Percentiles rank a stretch among this genome's conserved stretches.
These are phyloP conservation scores for Russula sp. DNA, from an alignment of 768 basidiomycete genomes.

Conservation along the genomic window DNA sequence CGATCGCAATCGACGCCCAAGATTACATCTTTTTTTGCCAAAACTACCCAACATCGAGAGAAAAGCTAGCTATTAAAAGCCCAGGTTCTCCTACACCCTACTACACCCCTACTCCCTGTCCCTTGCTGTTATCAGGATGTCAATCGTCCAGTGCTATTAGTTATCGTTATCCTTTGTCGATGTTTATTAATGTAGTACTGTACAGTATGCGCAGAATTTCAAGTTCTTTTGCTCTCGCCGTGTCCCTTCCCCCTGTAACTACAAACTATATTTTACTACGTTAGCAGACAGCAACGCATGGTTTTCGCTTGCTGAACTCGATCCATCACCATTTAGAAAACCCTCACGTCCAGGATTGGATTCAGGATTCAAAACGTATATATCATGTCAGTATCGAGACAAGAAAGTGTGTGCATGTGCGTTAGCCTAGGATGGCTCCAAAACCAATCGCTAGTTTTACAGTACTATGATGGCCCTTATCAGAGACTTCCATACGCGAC, in stretches of 20 bases:
- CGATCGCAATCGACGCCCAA: conserved; percentile 15
- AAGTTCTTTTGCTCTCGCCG: not conserved
- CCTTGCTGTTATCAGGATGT: too few relatives aligned
- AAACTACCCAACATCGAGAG: not conserved
- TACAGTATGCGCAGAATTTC: not conserved
- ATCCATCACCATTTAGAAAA: too few relatives aligned
- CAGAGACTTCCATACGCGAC: conserved; percentile 55
- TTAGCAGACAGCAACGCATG: not conserved
- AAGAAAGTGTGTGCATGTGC: too few relatives aligned
- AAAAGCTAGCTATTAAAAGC: too few relatives aligned
- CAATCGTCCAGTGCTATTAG: not conserved
- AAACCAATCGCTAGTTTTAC: too few relatives aligned
- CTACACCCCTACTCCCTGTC: too few relatives aligned
- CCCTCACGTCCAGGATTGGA: too few relatives aligned
- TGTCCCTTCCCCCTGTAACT: not conserved
- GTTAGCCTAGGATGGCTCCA: too few relatives aligned
- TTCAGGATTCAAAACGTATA: too few relatives aligned
- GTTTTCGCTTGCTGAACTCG: conserved; percentile 15
- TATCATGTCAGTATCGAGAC: too few relatives aligned
- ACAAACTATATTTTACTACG: too few relatives aligned
- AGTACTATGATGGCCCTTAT: not conserved
- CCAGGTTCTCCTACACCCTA: too few relatives aligned
- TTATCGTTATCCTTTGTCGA: not conserved
- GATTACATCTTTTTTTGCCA: conserved; percentile 32
- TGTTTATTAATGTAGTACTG: not conserved